A percentile compares a stretch with the other conserved stretches of the same genome.
phyloP scores from a whole-genome alignment of 352 stramenopile species.

The Phytophthora cactorum region DNA sequence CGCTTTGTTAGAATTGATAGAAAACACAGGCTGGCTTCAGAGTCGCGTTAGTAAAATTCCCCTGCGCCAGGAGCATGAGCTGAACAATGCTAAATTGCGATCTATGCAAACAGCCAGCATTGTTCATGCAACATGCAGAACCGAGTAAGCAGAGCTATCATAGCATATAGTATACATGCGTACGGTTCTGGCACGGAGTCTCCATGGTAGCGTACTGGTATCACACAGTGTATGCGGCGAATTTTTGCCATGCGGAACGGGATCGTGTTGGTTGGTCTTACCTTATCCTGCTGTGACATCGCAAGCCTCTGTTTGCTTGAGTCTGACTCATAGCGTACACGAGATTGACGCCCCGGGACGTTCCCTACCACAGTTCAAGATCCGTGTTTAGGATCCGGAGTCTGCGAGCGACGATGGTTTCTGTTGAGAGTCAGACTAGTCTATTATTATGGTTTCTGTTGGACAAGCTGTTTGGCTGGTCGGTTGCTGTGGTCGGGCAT shows the following conservation, averaged over 20 bases:
- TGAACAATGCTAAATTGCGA: constrained; percentile 1
- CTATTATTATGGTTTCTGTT: constrained; percentile 24
- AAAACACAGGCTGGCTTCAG: constrained; percentile 5
- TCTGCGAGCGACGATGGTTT: too few relatives aligned
- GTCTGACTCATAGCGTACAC: constrained; percentile 18
- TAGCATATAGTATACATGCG: not conserved
- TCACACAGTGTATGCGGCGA: not conserved
- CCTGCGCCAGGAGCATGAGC: constrained; percentile 4
- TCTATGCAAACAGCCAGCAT: not conserved
- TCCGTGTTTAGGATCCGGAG: constrained; percentile 3
- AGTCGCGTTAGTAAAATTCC: constrained; percentile 16
- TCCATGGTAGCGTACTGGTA: not conserved
- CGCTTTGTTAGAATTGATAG: constrained; percentile 17
- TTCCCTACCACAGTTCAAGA: constrained; percentile 25
- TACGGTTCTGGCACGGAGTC: not conserved
- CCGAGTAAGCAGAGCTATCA: not conserved
- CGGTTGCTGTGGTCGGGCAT: not conserved
- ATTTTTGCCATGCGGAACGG: not conserved
- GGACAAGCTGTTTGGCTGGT: constrained; percentile 22
- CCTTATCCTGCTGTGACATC: not conserved
- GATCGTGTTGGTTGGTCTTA: not conserved
- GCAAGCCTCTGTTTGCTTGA: constrained; percentile 23
- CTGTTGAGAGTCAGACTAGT: too few relatives aligned
- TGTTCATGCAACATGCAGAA: not conserved
- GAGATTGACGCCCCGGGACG: constrained; percentile 10